A percentile compares a stretch with the other conserved stretches of the same genome.
phyloP scores from a whole-genome alignment of 2,329 filamentous ascomycete genomes.

The Aphanoascus verrucosus region DNA sequence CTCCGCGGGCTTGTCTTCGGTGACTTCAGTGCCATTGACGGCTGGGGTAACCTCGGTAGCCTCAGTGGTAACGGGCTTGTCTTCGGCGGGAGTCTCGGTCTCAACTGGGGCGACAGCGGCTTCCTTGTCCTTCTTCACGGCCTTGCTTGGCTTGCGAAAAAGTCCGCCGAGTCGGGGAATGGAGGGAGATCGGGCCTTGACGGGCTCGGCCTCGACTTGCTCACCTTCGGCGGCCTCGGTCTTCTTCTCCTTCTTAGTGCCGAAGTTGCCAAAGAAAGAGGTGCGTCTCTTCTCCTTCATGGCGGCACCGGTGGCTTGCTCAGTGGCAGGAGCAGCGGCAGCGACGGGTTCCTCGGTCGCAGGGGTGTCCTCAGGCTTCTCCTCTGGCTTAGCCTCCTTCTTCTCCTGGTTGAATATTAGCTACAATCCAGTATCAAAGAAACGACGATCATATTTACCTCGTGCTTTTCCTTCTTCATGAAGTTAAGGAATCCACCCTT shows the following conservation, averaged over 20 bases:
- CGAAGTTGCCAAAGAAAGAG: slow-evolving; percentile 46
- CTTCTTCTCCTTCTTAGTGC: slow-evolving; percentile 44
- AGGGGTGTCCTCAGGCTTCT: slow-evolving; percentile 20
- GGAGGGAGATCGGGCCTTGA: slow-evolving; percentile 27
- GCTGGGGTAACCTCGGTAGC: slow-evolving; percentile 17
- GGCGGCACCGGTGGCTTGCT: slow-evolving; percentile 30
- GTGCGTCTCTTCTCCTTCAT: slow-evolving; percentile 41
- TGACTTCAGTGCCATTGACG: slow-evolving; percentile 17
- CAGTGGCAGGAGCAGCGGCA: slow-evolving; percentile 14
- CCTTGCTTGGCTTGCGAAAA: slow-evolving; percentile 41
- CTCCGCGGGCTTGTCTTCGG: slow-evolving; percentile 19
- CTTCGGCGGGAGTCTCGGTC: slow-evolving; percentile 17
- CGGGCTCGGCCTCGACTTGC: slow-evolving; percentile 37
- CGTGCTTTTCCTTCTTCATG: slow-evolving; percentile 27
- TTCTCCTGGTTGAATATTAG: slow-evolving; percentile 17
- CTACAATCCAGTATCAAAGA: slow-evolving; percentile 1
- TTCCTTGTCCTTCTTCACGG: slow-evolving; percentile 35
- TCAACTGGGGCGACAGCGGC: slow-evolving; percentile 23
- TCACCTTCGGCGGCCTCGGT: slow-evolving; percentile 30
- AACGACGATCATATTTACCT: slow-evolving; percentile 15
- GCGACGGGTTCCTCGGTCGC: slow-evolving; percentile 14
- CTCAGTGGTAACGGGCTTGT: slow-evolving; percentile 14
- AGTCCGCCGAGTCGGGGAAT: slow-evolving; percentile 36
- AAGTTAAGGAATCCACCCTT: slow-evolving; percentile 25
- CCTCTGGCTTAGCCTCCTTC: slow-evolving; percentile 20